Base-by-base conservation (phyloP, 352 stramenopile species). In the Albugo candida region DNA sequence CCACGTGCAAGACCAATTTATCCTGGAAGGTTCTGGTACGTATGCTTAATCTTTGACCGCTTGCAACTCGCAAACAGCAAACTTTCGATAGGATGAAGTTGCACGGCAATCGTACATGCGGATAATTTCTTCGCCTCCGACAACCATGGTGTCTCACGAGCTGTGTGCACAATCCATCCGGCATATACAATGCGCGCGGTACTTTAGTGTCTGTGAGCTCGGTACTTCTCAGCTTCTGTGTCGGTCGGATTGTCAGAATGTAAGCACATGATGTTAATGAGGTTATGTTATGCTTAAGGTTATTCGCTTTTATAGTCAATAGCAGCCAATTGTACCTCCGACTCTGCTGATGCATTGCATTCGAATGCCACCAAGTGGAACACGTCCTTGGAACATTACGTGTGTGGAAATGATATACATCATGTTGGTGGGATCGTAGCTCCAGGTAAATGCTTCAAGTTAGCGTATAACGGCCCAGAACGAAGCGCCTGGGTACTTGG, bases 131-230 rank as follows among this genome's bases (percentile, higher is more conserved):
- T 45, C 52, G 13, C 45, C 49, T 49, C 17, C 36, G 1, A 20
- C 43, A n/a, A 5, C 51, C 13, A 36, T 36, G 2, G 11, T 27
- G 24, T 31, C 24, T 2, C 14, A 58, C 14, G 53, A 40, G 6
- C 27, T 27, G 11, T 85, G 73, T 47, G 27, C 34, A 12, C 58
- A 48, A 0, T 53, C 59, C 13, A 49, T 83, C 12, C 66, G 67
- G 37, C 56, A 59, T 13, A 64, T 66, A 6, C 55, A 74, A 41
- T 86, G 74, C 31, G 53, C 68, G 45, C 70, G 61, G 40, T 49
- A 65, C 13, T 86, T 86, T 49, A 80, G 61, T 37, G 70, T 78
- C 21, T 86, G 74, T 40, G 74, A 83, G 41, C 65, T 83, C 48
- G 73, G 74, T 1, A 59, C 70, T 2, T 57, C 69, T 17, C 65